phyloP scores from a whole-genome alignment of 306 rosid genomes.

The Acacia melanoxylon region DNA sequence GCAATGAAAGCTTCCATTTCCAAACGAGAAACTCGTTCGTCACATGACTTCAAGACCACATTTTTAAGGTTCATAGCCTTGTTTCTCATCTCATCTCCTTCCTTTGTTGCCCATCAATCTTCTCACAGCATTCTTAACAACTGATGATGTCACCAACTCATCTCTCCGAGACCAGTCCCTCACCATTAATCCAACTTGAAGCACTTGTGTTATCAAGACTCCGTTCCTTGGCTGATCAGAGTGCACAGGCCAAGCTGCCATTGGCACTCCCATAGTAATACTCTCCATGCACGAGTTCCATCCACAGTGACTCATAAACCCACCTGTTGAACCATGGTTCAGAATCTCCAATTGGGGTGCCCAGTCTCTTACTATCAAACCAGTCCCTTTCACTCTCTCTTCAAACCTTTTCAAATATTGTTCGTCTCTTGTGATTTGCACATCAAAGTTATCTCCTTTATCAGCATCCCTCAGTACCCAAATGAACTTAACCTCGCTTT shows the following conservation, averaged over 20 bases:
- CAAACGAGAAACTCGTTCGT: conserved; percentile 2
- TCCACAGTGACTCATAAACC: not conserved
- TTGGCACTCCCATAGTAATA: not conserved
- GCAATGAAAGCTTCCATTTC: not conserved
- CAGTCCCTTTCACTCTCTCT: conserved; percentile 6
- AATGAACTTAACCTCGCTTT: not conserved
- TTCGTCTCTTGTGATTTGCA: not conserved
- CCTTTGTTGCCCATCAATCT: not conserved
- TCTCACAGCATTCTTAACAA: not conserved
- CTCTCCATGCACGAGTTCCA: not conserved
- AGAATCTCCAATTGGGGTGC: conserved; percentile 4
- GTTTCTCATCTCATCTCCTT: conserved; percentile 4
- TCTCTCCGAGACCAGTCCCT: not conserved
- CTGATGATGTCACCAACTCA: not conserved
- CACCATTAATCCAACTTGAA: not conserved
- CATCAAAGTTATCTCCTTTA: not conserved
- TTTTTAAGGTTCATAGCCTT: not conserved
- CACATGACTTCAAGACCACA: not conserved
- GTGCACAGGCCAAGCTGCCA: not conserved
- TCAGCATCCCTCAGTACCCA: not conserved
- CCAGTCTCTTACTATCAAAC: not conserved
- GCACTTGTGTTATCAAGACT: not conserved
- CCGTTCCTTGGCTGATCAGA: not conserved
- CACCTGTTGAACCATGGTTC: not conserved
- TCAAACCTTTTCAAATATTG: not conserved